Percentiles rank a stretch among this genome's conserved stretches.
Conservation (phyloP, 192 early-diverging fungal species). For the Chytriomyces sp. region DNA sequence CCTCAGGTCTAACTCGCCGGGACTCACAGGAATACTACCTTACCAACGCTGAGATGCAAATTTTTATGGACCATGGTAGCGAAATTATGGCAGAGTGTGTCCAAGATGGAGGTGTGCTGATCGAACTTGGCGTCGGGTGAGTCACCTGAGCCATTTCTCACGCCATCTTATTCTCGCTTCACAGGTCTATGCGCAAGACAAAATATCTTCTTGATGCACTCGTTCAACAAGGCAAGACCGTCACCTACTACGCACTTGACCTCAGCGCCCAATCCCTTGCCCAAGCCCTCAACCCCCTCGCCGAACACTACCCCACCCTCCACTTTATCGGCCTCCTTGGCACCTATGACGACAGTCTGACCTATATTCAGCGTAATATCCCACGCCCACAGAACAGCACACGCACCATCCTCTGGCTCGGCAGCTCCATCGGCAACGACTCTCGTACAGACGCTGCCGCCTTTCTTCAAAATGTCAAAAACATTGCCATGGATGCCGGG, state of each 20-base stretch:
- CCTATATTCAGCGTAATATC: slow-evolving; percentile 50
- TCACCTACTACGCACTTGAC: slow-evolving; percentile 90
- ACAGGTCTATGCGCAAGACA: slow-evolving; percentile 85
- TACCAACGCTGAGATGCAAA: slow-evolving; percentile 82
- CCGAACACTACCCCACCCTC: slow-evolving; percentile 63
- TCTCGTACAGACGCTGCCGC: slow-evolving; percentile 61
- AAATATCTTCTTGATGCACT: slow-evolving; percentile 77
- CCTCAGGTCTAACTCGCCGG: no score
- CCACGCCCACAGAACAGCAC: slow-evolving; percentile 54
- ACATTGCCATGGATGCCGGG: slow-evolving; percentile 55
- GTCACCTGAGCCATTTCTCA: not conserved
- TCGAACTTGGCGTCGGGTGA: slow-evolving; percentile 91
- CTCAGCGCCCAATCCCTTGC: slow-evolving; percentile 79
- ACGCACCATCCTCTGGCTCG: slow-evolving; percentile 86
- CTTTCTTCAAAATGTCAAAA: slow-evolving; percentile 65
- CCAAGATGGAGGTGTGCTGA: slow-evolving; percentile 66
- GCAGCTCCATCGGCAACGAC: slow-evolving; percentile 86
- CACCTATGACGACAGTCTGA: slow-evolving; percentile 84
- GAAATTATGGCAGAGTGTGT: slow-evolving; percentile 66
- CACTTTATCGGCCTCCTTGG: slow-evolving; percentile 80
- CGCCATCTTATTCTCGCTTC: not conserved
- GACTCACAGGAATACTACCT: slow-evolving; percentile 96
- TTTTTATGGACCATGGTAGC: slow-evolving; percentile 64
- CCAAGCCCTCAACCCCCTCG: slow-evolving; percentile 69
- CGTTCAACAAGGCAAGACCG: slow-evolving; percentile 56